Evolutionary conservation across 1,139 yeast genomes (phyloP).

Genomic region (Scheffersomyces titani): DNA sequence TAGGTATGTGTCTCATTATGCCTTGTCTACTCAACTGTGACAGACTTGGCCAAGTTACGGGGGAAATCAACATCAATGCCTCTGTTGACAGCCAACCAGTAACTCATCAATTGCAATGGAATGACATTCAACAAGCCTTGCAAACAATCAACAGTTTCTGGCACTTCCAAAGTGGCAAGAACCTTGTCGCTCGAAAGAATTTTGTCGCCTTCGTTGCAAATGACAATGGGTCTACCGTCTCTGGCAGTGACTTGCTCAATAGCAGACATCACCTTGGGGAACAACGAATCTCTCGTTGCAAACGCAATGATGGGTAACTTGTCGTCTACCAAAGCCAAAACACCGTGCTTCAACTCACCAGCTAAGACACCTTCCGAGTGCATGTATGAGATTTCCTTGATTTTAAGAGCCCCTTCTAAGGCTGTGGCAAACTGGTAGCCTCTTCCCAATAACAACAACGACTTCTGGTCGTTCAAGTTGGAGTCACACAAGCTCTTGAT

Average conservation of each 20-base stretch:
- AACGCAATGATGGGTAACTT: conserved; percentile 91
- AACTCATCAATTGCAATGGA: conserved; percentile 94
- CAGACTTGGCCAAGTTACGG: conserved; percentile 96
- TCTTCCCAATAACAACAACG: conserved; percentile 89
- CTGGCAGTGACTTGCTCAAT: conserved; percentile 97
- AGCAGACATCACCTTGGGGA: conserved; percentile 95
- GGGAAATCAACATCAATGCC: conserved; percentile 99
- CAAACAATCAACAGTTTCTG: conserved; percentile 93
- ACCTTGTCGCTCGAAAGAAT: conserved; percentile 55
- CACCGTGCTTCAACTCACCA: conserved; percentile 99
- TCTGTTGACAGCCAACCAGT: conserved; percentile 94
- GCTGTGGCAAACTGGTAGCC: conserved; percentile 98
- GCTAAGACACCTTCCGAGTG: conserved; percentile 99
- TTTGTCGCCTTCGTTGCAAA: conserved; percentile 87
- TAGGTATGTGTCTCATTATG: background rate
- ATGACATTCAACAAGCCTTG: conserved; percentile 95
- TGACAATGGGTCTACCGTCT: conserved; percentile 93
- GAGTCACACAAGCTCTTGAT: conserved; percentile 77
- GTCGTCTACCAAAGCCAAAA: conserved; percentile 93
- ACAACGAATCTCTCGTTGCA: conserved; percentile 96
- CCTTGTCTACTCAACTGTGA: conserved; percentile 75
- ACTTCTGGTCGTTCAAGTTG: conserved; percentile 76
- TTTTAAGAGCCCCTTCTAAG: conserved; percentile 96
- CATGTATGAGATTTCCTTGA: conserved; percentile 97
- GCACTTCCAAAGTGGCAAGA: conserved; percentile 80